Conservation (phyloP, 2,329 filamentous ascomycete genomes). For the Cercospora sp. region DNA sequence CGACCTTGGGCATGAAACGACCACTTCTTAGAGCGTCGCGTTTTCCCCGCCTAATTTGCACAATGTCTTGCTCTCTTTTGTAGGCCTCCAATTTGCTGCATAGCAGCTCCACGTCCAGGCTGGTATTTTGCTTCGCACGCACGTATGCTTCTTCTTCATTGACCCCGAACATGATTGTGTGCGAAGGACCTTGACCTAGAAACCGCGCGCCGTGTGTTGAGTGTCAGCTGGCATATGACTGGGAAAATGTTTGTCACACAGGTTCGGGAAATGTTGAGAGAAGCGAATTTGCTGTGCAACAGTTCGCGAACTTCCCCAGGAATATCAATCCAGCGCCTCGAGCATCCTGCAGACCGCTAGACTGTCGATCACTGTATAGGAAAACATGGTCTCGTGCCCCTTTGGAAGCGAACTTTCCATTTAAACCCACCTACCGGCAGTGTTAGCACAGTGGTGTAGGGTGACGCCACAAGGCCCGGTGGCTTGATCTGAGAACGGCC, state of each 20-base stretch:
- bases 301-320: not conserved
- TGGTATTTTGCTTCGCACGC: not conserved
- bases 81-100: constrained; percentile 27
- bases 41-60: constrained; percentile 16
- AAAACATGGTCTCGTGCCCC: constrained; percentile 8
- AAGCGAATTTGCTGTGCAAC: not conserved
- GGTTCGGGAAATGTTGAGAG: not conserved
- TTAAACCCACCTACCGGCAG: not conserved
- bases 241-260: not conserved
- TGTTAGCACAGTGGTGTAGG: constrained; percentile 7
- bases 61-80: constrained; percentile 24
- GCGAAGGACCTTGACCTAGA: not conserved
- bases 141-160: not conserved
- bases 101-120: constrained; percentile 22
- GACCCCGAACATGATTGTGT: not conserved
- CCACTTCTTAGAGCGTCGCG: constrained; percentile 16
- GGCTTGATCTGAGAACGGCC: constrained; percentile 1
- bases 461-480: not conserved
- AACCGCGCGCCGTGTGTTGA: not conserved
- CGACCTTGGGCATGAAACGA: constrained; percentile 22
- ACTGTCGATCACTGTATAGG: constrained; percentile 6
- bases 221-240: not conserved
- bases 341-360: constrained; percentile 7
- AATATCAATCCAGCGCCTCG: not conserved
- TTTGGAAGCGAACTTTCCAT: not conserved